phyloP scores from a whole-genome alignment of 108 stramenopile species.

The Nitzschia palea region DNA sequence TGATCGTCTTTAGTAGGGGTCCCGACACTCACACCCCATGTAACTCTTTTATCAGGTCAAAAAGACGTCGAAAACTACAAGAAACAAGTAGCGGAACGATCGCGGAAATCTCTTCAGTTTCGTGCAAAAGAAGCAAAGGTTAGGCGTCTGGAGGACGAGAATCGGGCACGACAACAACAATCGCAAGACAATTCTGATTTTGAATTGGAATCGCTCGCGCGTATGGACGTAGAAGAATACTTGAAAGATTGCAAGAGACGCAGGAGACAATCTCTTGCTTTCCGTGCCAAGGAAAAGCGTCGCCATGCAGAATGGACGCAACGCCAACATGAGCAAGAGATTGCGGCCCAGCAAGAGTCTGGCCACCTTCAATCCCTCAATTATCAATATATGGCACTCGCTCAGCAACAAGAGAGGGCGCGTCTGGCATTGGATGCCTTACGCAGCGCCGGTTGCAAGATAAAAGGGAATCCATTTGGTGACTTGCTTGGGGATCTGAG shows the following conservation, averaged over 20 bases:
- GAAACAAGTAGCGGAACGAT: constrained; percentile 56
- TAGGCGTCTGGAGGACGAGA: constrained; percentile 55
- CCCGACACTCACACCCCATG: background rate
- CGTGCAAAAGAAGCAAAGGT: constrained; percentile 60
- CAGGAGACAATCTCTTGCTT: constrained; percentile 67
- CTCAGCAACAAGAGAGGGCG: constrained; percentile 69
- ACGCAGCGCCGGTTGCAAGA: constrained; percentile 24
- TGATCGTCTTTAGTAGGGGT: background rate
- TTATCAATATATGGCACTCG: constrained; percentile 61
- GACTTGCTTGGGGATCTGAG: constrained; percentile 10
- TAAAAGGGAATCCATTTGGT: constrained; percentile 39
- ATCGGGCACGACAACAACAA: constrained; percentile 38
- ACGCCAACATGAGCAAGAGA: constrained; percentile 42
- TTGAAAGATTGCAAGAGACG: constrained; percentile 69
- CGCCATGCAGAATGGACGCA: constrained; percentile 55
- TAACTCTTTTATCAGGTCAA: constrained; percentile 60
- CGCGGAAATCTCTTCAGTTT: constrained; percentile 66
- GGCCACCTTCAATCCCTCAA: constrained; percentile 55
- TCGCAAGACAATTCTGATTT: constrained; percentile 49
- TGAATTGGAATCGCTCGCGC: constrained; percentile 63
- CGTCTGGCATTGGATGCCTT: constrained; percentile 63
- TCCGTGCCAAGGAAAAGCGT: constrained; percentile 77
- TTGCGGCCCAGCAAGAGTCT: constrained; percentile 35
- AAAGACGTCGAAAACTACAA: constrained; percentile 74
- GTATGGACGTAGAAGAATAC: constrained; percentile 77